Percentiles rank a stretch among this genome's conserved stretches.
These are phyloP conservation scores for Talaromyces pinophilus DNA, from an alignment of 2,329 filamentous ascomycete species.

Conservation along the genomic window DNA sequence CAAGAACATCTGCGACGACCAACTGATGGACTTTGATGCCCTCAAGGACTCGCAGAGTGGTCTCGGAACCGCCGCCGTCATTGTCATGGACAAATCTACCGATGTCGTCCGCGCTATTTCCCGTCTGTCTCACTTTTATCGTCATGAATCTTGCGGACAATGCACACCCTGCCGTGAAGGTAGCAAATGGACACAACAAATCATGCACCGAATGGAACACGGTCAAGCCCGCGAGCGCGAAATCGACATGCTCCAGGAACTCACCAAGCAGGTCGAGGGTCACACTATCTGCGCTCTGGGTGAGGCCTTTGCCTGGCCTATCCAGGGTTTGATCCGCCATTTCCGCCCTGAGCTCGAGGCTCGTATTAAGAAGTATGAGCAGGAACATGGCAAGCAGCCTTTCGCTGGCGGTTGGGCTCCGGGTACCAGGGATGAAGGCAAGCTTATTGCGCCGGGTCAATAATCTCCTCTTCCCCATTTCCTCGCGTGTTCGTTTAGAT, in stretches of 20 bases:
- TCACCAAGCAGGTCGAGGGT: slow-evolving; percentile 98
- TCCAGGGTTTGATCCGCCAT: slow-evolving; percentile 96
- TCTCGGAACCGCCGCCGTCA: slow-evolving; percentile 94
- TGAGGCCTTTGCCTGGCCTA: slow-evolving; percentile 97
- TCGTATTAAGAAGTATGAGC: slow-evolving; percentile 77
- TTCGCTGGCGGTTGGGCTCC: slow-evolving; percentile 87
- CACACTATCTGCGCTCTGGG: slow-evolving; percentile 98
- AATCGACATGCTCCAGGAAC: slow-evolving; percentile 98
- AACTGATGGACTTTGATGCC: slow-evolving; percentile 98
- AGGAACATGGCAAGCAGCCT: slow-evolving; percentile 65
- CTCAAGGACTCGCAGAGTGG: slow-evolving; percentile 97
- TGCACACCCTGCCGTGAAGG: slow-evolving; percentile 99
- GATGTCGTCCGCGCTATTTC: slow-evolving; percentile 94
- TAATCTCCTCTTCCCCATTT: slow-evolving; percentile 48
- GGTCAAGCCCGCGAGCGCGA: slow-evolving; percentile 85
- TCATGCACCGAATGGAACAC: slow-evolving; percentile 94
- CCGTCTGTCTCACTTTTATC: slow-evolving; percentile 93
- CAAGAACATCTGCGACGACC: slow-evolving; percentile 85
- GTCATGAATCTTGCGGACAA: slow-evolving; percentile 96
- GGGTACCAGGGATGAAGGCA: slow-evolving; percentile 72
- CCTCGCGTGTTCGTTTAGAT: slow-evolving; percentile 1
- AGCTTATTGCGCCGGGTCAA: slow-evolving; percentile 85
- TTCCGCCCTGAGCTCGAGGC: slow-evolving; percentile 95
- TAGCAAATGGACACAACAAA: slow-evolving; percentile 98
- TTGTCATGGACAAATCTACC: slow-evolving; percentile 98